Base-by-base conservation (phyloP, 2,329 filamentous ascomycete genomes). In the Colletotrichum sp. region DNA sequence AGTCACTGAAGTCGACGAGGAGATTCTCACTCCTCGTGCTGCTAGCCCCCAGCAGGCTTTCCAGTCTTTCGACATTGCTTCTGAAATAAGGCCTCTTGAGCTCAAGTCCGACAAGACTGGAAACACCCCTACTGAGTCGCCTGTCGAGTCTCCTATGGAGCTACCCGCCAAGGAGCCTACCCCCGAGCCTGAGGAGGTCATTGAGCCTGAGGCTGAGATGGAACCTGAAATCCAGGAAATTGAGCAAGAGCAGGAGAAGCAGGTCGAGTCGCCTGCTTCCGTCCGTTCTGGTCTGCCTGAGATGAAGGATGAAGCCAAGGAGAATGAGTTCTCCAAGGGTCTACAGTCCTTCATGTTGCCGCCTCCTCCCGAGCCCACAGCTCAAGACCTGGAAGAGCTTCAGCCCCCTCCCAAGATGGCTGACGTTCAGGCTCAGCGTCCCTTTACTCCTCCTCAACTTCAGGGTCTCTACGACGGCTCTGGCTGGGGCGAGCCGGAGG, bases 401-500 rank as follows among this genome's bases (percentile, higher is more conserved):
- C 68, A 72, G 71, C 64, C 66, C 48, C 74, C 80, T 4, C 82
- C 81, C 8, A 85, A 83, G 79, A 84, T 84, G 81, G 79, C 83
- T 0, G 84, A 86, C 57, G 80, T 82, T 5, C 83, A 83, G n/a
- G 81, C 83, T 18, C 81, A 83, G 55, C 83, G 88, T 16, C 86
- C 89, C 1, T 82, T 82, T 36, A 92, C 90, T 2, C 91, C 91
- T 2, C 86, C 88, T 39, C 84, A 86, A 72, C 82, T 89, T 90
- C 52, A 94, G 89, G 84, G 91, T 88, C 32, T 92, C 74, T 93
- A 94, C 81, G 88, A 93, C 80, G 90, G 93, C 74, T 87, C 91
- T 72, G 89, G 92, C 68, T 91, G 91, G 90, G 90, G 90, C 10
- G 88, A 90, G 52, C 86, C 88, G 26, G 88, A 88, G 55, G 87